Evolutionary conservation across 164 flowering plant species (phyloP).

Genomic region (Macadamia integrifolia): DNA sequence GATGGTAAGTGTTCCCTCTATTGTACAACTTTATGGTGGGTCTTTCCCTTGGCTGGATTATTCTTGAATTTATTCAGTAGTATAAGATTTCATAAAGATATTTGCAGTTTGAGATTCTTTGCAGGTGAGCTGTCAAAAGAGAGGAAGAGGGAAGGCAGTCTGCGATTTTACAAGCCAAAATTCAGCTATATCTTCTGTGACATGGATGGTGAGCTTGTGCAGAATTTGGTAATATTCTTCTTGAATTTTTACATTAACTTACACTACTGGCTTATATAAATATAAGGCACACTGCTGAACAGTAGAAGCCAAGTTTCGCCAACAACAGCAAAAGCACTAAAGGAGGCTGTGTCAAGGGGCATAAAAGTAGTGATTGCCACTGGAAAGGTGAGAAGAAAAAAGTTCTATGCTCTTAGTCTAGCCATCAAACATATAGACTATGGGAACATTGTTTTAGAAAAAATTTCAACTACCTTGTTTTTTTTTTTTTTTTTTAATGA

Average conservation of each 20-base stretch:
- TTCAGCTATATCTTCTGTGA: conserved; percentile 87
- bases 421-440: too few relatives aligned
- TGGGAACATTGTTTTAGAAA: too few relatives aligned
- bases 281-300: conserved; percentile 81
- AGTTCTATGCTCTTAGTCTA: not conserved
- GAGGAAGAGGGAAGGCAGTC: conserved; percentile 82
- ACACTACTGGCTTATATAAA: conserved; percentile 13
- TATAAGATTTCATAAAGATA: conserved; percentile 11
- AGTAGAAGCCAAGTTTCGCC: conserved; percentile 67
- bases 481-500: too few relatives aligned
- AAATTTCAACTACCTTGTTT: too few relatives aligned
- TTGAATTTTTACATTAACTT: conserved; percentile 4
- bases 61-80: not conserved
- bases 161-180: conserved; percentile 80
- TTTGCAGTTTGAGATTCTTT: conserved; percentile 28
- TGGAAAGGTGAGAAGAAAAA: conserved; percentile 65
- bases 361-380: conserved; percentile 87
- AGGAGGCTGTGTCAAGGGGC: conserved; percentile 79
- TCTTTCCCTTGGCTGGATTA: conserved; percentile 5
- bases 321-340: conserved; percentile 65
- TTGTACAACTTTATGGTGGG: not conserved
- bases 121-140: conserved; percentile 46
- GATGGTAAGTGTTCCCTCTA: conserved; percentile 46
- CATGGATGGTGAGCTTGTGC: conserved; percentile 81
- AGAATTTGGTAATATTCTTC: not conserved